These are phyloP conservation scores for Phytopythium vexans DNA, from an alignment of 352 stramenopile genomes.

Conservation along the genomic window DNA sequence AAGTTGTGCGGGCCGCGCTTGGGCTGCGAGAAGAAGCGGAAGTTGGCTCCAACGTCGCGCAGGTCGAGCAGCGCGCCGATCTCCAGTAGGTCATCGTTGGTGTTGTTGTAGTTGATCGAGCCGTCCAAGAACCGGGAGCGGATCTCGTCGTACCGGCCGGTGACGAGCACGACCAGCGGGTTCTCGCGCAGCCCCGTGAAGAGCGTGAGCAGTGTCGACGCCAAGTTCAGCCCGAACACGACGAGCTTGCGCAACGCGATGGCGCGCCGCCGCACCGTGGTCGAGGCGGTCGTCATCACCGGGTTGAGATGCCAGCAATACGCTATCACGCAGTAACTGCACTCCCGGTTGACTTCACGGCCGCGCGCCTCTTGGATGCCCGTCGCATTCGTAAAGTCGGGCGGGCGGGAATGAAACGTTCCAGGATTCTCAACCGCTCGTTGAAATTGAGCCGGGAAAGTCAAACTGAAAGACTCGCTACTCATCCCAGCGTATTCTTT, in stretches of 20 bases:
- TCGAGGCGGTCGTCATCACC: too few species aligned
- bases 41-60: conserved; percentile 14
- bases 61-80: conserved; percentile 9
- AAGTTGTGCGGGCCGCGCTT: conserved; percentile 14
- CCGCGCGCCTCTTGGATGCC: too few species aligned
- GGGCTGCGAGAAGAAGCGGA: conserved; percentile 27
- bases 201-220: conserved; percentile 31
- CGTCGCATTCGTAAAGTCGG: too few species aligned
- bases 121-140: conserved; percentile 18
- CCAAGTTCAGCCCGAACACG: conserved; percentile 22
- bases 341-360: too few species aligned
- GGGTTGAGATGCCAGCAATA: too few species aligned
- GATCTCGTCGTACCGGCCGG: conserved; percentile 25
- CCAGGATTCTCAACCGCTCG: too few species aligned
- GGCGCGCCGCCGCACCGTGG: too few species aligned
- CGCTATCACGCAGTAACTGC: too few species aligned
- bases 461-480: too few species aligned
- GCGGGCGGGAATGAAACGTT: too few species aligned
- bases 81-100: conserved; percentile 12
- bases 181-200: conserved; percentile 39
- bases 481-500: too few species aligned
- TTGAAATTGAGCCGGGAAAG: too few species aligned
- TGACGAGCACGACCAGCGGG: conserved; percentile 24
- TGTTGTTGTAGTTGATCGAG: conserved; percentile 30
- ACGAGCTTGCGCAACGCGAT: conserved; percentile 9